Evolutionary conservation across 768 basidiomycete genomes (phyloP), one percentile per base, ranked within the genome.

Genomic region (Xerocomellus amylosporus): DNA sequence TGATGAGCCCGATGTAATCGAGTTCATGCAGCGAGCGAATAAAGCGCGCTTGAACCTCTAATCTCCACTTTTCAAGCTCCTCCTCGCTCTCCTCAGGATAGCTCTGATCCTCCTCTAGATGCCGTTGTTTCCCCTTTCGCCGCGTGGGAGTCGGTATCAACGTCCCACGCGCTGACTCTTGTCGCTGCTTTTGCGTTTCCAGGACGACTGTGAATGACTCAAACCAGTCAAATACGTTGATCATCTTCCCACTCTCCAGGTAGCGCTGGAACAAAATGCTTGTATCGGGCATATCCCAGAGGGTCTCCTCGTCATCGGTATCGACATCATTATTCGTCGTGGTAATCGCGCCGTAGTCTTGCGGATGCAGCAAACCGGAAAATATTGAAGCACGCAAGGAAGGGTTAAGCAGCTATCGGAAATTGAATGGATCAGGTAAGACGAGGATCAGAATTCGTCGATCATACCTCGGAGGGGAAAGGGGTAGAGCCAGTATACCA

Each of bases 171-270:
- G 49, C 40, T 3, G 14, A 15, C 7, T 26, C 44, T 20, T 48
- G 59, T 8, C 60, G 54, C 22, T 38, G 14, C n/a, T 70, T 68
- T 70, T 88, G 88, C 1, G 71, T 73, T 65, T 90, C 88, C 49
- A 93, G 69, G 31, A 81, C 86, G 20, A 76, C 68, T 31, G 80
- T 77, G 67, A 93, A 94, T 22, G 86, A 80, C 60, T 89, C 85
- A 63, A 84, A 92, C 92, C 90, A 93, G 68, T 94, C 92, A 66
- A 88, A 92, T 2, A 91, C 79, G 64, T 93, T 93, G 70, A 93
- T 83, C 81, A 88, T 80, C 71, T 79, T 85, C 42, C 88, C 89
- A 44, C 87, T 87, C 62, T 91, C 86, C 40, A 86, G 75, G 70
- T 91, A 93, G 20, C 89, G 78, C 44, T 74, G 74, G 73, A 93